Evolutionary conservation across 257 asterid genomes (phyloP).

Genomic region (Apocynum venetum): DNA sequence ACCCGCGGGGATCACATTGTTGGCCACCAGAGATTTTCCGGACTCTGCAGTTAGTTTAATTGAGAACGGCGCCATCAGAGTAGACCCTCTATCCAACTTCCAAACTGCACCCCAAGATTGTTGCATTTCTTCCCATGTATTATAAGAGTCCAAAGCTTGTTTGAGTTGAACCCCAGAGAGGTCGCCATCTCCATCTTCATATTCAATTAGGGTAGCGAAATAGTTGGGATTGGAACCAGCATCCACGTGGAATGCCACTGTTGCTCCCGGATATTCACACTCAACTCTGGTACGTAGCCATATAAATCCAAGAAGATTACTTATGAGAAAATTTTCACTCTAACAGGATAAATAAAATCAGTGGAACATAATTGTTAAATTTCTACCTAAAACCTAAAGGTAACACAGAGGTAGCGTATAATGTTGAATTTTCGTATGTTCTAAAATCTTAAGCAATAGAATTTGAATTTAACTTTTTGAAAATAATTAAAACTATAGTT

Average conservation of each 20-base stretch:
- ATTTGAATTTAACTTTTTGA: too few species aligned
- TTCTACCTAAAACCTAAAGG: too few species aligned
- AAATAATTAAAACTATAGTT: too few species aligned
- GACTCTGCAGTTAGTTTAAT: constrained; percentile 46
- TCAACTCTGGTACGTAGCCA: constrained; percentile 38
- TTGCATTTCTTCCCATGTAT: constrained; percentile 52
- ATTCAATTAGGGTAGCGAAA: constrained; percentile 57
- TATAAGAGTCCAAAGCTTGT: constrained; percentile 35
- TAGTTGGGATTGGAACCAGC: constrained; percentile 66
- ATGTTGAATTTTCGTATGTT: too few species aligned
- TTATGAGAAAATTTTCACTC: background rate
- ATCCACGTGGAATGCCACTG: constrained; percentile 65
- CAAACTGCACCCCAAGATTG: constrained; percentile 79
- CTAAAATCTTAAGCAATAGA: too few species aligned
- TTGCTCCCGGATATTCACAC: constrained; percentile 57
- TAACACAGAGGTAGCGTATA: too few species aligned
- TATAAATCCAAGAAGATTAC: background rate
- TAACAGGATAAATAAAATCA: too few species aligned
- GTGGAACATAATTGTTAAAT: too few species aligned
- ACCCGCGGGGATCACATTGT: constrained; percentile 63
- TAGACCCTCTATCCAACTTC: constrained; percentile 40
- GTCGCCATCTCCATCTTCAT: constrained; percentile 59
- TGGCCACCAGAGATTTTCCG: constrained; percentile 50
- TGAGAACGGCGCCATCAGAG: constrained; percentile 52
- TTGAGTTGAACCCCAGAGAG: constrained; percentile 45